Conservation (phyloP, 1,139 yeast species). For the Debaryomyces coudertii region DNA sequence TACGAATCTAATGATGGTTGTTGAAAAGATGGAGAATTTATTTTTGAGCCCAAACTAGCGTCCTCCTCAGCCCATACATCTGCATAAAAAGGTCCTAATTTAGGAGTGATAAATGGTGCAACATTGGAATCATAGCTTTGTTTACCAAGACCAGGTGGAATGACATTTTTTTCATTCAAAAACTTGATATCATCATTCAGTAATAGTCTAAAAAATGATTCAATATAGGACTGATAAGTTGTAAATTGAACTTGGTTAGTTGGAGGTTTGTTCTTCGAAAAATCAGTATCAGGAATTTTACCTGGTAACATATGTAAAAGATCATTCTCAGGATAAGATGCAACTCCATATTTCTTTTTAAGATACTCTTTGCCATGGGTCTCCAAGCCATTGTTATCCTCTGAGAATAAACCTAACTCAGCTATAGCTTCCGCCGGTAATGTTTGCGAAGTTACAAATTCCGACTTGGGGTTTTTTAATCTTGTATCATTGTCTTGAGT, state of each 20-base stretch:
- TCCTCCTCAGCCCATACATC: slow-evolving; percentile 91
- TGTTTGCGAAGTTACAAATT: slow-evolving; percentile 73
- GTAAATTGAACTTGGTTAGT: slow-evolving; percentile 90
- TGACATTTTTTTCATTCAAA: slow-evolving; percentile 59
- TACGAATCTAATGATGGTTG: slow-evolving; percentile 48
- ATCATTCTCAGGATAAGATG: slow-evolving; percentile 83
- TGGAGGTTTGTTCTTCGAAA: slow-evolving; percentile 78
- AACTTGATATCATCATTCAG: slow-evolving; percentile 81
- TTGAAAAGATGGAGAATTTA: slow-evolving; percentile 41
- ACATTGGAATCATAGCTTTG: slow-evolving; percentile 63
- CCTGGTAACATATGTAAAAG: slow-evolving; percentile 83
- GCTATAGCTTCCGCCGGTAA: slow-evolving; percentile 67
- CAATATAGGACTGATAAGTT: slow-evolving; percentile 83
- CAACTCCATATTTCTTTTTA: slow-evolving; percentile 82
- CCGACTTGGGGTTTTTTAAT: slow-evolving; percentile 74
- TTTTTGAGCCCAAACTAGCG: slow-evolving; percentile 43
- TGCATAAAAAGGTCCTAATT: slow-evolving; percentile 77
- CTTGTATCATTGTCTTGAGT: slow-evolving; percentile 59
- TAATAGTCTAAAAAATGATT: slow-evolving; percentile 78
- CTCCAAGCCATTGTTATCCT: slow-evolving; percentile 55
- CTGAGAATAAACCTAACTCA: slow-evolving; percentile 68
- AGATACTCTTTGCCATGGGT: slow-evolving; percentile 71
- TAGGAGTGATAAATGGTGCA: slow-evolving; percentile 77
- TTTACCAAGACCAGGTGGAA: slow-evolving; percentile 55
- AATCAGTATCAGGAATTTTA: slow-evolving; percentile 81